Evolutionary conservation across 352 stramenopile genomes (phyloP).

Genomic region (Pilasporangium apinafurcum): DNA sequence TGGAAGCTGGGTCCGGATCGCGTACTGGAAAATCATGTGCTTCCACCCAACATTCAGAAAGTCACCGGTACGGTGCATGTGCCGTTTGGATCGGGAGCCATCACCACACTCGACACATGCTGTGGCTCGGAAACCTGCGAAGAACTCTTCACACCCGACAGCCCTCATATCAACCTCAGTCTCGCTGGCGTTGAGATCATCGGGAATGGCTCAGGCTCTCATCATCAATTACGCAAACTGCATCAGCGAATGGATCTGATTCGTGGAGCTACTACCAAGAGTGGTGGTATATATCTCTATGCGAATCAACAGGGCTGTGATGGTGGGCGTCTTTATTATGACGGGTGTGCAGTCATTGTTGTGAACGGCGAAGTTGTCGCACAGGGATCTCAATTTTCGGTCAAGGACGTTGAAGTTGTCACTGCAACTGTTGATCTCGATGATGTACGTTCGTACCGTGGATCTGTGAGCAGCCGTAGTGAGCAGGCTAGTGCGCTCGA

Average conservation of each 20-base stretch:
- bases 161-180: constrained; percentile 92
- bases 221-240: constrained; percentile 96
- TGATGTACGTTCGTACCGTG: constrained; percentile 95
- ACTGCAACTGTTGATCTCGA: constrained; percentile 98
- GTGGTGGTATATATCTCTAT: constrained; percentile 98
- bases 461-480: constrained; percentile 89
- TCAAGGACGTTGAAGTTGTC: constrained; percentile 95
- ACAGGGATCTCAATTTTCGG: constrained; percentile 95
- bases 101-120: constrained; percentile 85
- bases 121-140: constrained; percentile 96
- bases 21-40: constrained; percentile 64
- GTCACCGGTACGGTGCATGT: constrained; percentile 71
- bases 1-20: constrained; percentile 56
- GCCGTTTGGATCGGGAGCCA: constrained; percentile 74
- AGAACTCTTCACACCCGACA: constrained; percentile 96
- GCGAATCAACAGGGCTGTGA: constrained; percentile 97
- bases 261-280: constrained; percentile 89
- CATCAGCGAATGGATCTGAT: constrained; percentile 91
- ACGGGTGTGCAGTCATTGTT: constrained; percentile 96
- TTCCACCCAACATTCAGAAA: constrained; percentile 81
- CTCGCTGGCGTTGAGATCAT: constrained; percentile 97
- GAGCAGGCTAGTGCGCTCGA: constrained; percentile 89
- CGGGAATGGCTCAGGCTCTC: constrained; percentile 95
- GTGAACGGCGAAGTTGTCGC: constrained; percentile 96
- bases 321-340: constrained; percentile 95